A percentile compares a stretch with the other conserved stretches of the same genome.
These are phyloP conservation scores for Fusarium chlamydosporum DNA, from an alignment of 2,329 filamentous ascomycete genomes.

Conservation along the genomic window DNA sequence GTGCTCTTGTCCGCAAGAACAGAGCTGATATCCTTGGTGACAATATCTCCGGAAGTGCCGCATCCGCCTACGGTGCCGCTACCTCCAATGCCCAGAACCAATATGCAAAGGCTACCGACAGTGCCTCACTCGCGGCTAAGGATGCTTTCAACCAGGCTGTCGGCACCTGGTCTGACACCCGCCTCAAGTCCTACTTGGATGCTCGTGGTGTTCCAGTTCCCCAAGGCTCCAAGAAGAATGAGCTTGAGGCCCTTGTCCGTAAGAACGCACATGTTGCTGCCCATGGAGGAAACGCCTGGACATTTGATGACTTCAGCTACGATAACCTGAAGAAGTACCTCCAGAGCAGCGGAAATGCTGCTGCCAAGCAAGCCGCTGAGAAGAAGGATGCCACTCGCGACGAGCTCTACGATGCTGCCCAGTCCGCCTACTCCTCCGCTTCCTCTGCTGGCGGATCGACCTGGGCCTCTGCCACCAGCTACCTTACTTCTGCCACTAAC, in stretches of 20 bases:
- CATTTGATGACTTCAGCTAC: conserved; percentile 81
- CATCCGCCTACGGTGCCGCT: conserved; percentile 76
- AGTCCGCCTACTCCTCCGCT: conserved; percentile 71
- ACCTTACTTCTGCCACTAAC: conserved; percentile 75
- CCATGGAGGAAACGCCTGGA: conserved; percentile 79
- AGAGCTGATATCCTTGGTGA: conserved; percentile 79
- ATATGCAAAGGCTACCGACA: conserved; percentile 81
- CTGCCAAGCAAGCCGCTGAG: conserved; percentile 71
- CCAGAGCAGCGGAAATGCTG: conserved; percentile 64
- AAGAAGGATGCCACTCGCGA: conserved; percentile 77
- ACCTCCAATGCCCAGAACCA: conserved; percentile 82
- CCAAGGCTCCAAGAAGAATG: conserved; percentile 77
- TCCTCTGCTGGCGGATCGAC: conserved; percentile 69
- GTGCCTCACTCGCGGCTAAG: conserved; percentile 71
- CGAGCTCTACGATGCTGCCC: conserved; percentile 77
- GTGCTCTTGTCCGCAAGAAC: conserved; percentile 91
- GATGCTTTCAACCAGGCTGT: conserved; percentile 76
- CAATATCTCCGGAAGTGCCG: conserved; percentile 69
- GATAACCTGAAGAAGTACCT: conserved; percentile 77
- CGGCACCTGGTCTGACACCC: conserved; percentile 78
- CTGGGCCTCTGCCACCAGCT: conserved; percentile 79
- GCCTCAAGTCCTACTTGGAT: conserved; percentile 83
- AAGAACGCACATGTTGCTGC: conserved; percentile 79
- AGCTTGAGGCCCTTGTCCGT: conserved; percentile 81
- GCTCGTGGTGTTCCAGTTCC: conserved; percentile 82